Base-by-base conservation (phyloP, 192 early-diverging fungal genomes). In the Podila horticola region DNA sequence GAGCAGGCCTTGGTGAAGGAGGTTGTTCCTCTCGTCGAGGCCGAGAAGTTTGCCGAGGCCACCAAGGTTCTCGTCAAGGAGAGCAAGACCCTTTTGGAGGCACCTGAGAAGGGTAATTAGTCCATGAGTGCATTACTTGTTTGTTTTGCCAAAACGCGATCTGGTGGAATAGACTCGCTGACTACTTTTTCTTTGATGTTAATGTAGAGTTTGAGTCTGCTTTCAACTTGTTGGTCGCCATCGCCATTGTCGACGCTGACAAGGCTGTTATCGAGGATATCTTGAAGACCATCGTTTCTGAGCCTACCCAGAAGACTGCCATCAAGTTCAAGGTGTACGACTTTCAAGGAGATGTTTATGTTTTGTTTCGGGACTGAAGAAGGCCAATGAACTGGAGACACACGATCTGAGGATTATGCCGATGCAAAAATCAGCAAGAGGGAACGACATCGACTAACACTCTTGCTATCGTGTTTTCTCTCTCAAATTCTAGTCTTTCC, bases 181-280 rank as follows among this genome's bases (percentile, higher is more conserved):
- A 36, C 66, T 45, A 12, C 36, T 69, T 55, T 22, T 55, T 55
- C 20, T 22, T 55, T 55, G 8, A 55, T 7, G 28, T 8, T 34
- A 2, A 12, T 59, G 19, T 66, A 92, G 92, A 93, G 55, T 79
- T 91, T 36, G 92, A 93, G 83, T 49, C 79, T 66, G 84, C 89
- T 34, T 91, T 87, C 89, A 94, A 94, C 83, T 85, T 94, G 61
- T 69, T 91, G 58, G 88, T 92, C 72, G 92, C 91, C 58, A 82
- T 92, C 71, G 83, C 89, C 58, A 74, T 85, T 51, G 70, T 84
- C 33, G 89, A 87, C 20, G 74, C 86, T 34, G 79, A 79, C 9
- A 71, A 85, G 36, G 67, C 85, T 7, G 66, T 75, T 17, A 63
- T 91, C 61, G 67, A 84, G 26, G 62, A 71, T 38, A 74, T 90